Evolutionary conservation across 1,139 yeast species (phyloP).

Genomic region (Suhomyces bolitotheri): DNA sequence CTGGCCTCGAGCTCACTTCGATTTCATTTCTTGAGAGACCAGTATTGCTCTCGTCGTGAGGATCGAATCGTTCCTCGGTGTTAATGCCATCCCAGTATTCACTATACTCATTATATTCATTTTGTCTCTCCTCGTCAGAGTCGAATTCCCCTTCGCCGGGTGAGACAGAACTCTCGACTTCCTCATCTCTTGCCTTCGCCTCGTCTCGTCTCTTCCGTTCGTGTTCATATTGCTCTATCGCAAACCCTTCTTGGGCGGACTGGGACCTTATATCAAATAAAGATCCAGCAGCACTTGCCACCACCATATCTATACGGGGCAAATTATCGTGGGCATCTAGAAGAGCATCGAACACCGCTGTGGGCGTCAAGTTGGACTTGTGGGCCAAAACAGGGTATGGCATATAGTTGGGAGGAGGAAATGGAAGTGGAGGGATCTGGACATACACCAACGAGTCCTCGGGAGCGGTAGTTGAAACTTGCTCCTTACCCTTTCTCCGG

Average conservation of each 20-base stretch:
- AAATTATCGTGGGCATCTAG: conserved; percentile 39
- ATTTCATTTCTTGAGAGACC: background rate
- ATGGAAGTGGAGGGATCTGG: conserved; percentile 47
- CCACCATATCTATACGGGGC: conserved; percentile 49
- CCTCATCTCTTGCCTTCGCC: background rate
- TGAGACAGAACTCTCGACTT: background rate
- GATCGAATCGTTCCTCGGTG: conserved; percentile 7
- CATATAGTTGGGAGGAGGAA: conserved; percentile 52
- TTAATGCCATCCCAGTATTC: conserved; percentile 9
- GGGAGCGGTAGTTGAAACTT: background rate
- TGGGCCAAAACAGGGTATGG: conserved; percentile 47
- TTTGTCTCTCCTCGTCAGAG: conserved; percentile 6
- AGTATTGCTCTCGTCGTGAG: conserved; percentile 1
- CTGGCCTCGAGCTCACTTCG: conserved; percentile 3
- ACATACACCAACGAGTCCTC: conserved; percentile 13
- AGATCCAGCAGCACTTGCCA: conserved; percentile 52
- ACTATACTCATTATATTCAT: conserved; percentile 10
- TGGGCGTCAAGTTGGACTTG: conserved; percentile 36
- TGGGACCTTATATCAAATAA: conserved; percentile 39
- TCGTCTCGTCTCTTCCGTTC: conserved; percentile 4
- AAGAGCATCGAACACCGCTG: conserved; percentile 38
- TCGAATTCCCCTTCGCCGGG: background rate
- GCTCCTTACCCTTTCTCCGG: conserved; percentile 14
- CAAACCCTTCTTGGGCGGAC: conserved; percentile 38
- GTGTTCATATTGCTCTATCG: conserved; percentile 5